Evolutionary conservation across 2,329 filamentous ascomycete species (phyloP), one percentile per base, ranked within the genome.

Genomic region (Aureobasidium mangrovei): DNA sequence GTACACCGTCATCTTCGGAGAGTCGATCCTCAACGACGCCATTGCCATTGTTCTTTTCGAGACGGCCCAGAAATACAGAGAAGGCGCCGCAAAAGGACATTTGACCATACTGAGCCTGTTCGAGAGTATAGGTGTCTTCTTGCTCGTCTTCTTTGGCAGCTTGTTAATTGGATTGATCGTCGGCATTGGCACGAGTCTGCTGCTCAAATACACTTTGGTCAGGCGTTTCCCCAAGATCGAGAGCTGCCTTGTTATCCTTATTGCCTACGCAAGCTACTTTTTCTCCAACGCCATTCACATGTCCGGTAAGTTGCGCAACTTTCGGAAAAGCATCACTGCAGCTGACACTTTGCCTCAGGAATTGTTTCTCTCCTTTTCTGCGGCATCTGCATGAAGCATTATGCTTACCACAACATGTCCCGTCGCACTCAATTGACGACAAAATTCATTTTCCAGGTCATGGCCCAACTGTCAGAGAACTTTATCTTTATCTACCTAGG

Each of bases 391-490:
- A 77, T 98, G 59, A 98, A 98, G 72, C 93, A 98, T 69, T 98
- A 98, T 66, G 93, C 93, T 59, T 98, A 98, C 73, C 96, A 97
- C 78, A 98, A 98, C 75, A 98, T 98, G 93, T 98, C 93, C 31
- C 84, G 93, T 46, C 85, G 93, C 58, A 97, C 93, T 1, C 93
- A 98, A 69, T 83, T 98, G 59, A 95, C 93, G 12, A 98, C 93
- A 51, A 98, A 98, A 70, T 98, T 95, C 72, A 80, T 96, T 55
- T 98, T 98, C 74, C 89, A 95, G 69, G 85, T 95, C 58, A 84
- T 94, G 62, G 88, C 93, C 3, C 93, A 98, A 70, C 74, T 98
- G 43, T 95, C 91, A 0, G 93, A 98, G 72, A 98, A 98, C 70
- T 98, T 98, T 68, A 98, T 98, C 70, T 98, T 98, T 74, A 98